Evolutionary conservation across 2,329 filamentous ascomycete genomes (phyloP).

Genomic region (Incumbomyces delicatus): DNA sequence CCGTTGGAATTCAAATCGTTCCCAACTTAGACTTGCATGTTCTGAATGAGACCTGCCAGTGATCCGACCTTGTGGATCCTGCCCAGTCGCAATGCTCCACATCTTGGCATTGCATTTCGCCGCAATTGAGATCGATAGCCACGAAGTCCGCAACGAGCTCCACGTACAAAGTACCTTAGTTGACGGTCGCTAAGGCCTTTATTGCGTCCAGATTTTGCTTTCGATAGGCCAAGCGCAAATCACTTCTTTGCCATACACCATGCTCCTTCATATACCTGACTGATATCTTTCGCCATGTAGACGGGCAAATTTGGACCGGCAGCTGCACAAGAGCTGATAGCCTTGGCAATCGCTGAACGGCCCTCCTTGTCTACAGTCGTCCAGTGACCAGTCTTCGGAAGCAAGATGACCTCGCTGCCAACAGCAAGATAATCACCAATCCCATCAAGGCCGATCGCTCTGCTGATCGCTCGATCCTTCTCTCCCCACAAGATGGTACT

Average conservation of each 20-base stretch:
- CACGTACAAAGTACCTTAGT: too few species aligned
- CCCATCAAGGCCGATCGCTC: conserved; percentile 41
- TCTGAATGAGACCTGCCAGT: too few species aligned
- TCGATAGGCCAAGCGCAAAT: background rate
- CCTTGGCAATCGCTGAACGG: conserved; percentile 31
- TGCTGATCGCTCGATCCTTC: conserved; percentile 43
- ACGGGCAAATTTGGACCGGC: conserved; percentile 9
- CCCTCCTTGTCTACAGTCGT: conserved; percentile 40
- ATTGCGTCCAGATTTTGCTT: too few species aligned
- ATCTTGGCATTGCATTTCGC: too few species aligned
- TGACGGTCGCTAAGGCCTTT: too few species aligned
- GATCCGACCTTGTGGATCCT: too few species aligned
- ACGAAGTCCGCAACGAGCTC: too few species aligned
- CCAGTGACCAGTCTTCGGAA: conserved; percentile 46
- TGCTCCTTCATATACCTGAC: conserved; percentile 18
- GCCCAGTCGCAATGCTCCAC: too few species aligned
- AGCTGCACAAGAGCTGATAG: conserved; percentile 14
- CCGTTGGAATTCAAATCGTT: too few species aligned
- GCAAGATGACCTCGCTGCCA: conserved; percentile 41
- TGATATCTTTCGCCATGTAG: conserved; percentile 15
- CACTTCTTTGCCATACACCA: conserved; percentile 17
- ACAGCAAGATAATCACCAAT: conserved; percentile 42
- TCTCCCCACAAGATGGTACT: conserved; percentile 46
- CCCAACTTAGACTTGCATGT: too few species aligned
- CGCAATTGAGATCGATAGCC: too few species aligned